Base-by-base conservation (phyloP, 805 yeast species). In the Starmera dryadoides region DNA sequence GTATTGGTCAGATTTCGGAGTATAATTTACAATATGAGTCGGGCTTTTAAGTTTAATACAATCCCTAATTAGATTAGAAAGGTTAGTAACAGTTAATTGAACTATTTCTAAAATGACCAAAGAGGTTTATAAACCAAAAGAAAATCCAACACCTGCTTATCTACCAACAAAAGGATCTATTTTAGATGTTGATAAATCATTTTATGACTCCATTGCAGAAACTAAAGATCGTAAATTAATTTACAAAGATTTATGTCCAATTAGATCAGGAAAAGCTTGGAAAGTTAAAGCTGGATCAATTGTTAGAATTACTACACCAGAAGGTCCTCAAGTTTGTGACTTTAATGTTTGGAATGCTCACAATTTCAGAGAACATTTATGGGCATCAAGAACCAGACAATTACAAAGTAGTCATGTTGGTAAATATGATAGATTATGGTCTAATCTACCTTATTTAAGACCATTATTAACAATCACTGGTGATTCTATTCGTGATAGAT, bases 271-370 rank as follows among this genome's bases (percentile, higher is more conserved):
- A 3, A 63, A 70, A 35, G 81, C 84, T 0, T 75, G 80, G 64
- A 72, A 72, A 43, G 76, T 78, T n/a, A 79, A 81, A 15, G 77
- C 77, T 17, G 78, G 75, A 19, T 65, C 72, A 23, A 69, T 79
- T 23, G 75, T 80, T 42, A 63, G 85, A 30, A 63, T 79, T 40
- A 71, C 77, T 3, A 74, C 83, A 1, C 79, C 83, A 3, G 78
- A 79, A 48, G 85, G 85, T 4, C 81, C 86, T 2, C 86, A 79
- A 55, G 86, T 79, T 16, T 78, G 83, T 50, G 85, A 79, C 51
- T 69, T 79, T 56, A 79, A 79, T 58, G 71, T 76, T 37, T 79
- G 85, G 85, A 73, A 71, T 48, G 62, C 62, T 36, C 67, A 74
- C 45, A 77, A 78, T 50, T 82, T 79, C 20, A 62, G 81, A 49